Conservation (phyloP, 129 eudicot genomes). For the Sambucus nigra region DNA sequence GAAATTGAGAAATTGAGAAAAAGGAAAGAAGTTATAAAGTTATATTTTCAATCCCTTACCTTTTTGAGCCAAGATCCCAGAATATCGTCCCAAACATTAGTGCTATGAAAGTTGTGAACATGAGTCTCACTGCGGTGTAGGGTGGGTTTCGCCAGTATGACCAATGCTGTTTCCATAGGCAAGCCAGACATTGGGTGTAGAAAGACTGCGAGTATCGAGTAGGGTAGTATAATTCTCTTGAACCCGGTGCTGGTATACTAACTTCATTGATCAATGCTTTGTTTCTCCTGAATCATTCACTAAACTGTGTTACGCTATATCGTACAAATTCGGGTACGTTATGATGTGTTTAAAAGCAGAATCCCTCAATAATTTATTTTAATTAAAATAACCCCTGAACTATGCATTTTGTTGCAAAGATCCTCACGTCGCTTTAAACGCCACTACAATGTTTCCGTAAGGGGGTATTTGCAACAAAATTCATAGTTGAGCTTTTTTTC, state of each 20-base stretch:
- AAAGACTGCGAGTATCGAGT: constrained; percentile 65
- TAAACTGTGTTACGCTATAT: not conserved
- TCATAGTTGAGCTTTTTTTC: too few species aligned
- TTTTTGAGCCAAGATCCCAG: constrained; percentile 70
- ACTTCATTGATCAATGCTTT: constrained; percentile 60
- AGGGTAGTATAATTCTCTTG: constrained; percentile 52
- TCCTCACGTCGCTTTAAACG: too few species aligned
- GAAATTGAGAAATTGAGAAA: not conserved
- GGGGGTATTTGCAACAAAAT: too few species aligned
- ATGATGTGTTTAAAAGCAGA: too few species aligned
- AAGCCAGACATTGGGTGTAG: constrained; percentile 73
- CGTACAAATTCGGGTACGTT: not conserved
- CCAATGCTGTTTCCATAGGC: constrained; percentile 88
- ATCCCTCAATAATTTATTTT: too few species aligned
- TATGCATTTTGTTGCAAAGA: too few species aligned
- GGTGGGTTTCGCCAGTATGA: constrained; percentile 88
- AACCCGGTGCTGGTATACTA: constrained; percentile 57
- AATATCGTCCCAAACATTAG: constrained; percentile 75
- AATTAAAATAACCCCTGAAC: too few species aligned
- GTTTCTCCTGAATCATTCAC: constrained; percentile 49
- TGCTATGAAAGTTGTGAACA: constrained; percentile 71
- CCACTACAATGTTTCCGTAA: too few species aligned
- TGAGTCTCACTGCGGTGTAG: constrained; percentile 79
- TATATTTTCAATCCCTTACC: constrained; percentile 20
- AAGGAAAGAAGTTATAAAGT: not conserved